A percentile compares a stretch with the other conserved stretches of the same genome.
phyloP scores from a whole-genome alignment of 1,139 yeast genomes.

The Hyphopichia pseudoburtonii region DNA sequence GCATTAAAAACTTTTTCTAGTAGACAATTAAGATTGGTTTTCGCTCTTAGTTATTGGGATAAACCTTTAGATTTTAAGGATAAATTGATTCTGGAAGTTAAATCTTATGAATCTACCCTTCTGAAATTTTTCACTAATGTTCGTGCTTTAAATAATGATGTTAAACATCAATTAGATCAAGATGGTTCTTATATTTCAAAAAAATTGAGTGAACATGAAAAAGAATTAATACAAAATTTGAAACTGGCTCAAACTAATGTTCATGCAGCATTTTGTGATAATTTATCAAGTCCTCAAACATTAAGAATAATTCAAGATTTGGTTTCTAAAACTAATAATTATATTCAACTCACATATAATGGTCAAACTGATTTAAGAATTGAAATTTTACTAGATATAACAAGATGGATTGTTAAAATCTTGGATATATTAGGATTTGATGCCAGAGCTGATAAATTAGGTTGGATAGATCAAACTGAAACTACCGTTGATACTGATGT shows the following conservation, averaged over 20 bases:
- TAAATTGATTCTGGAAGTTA: conserved; percentile 72
- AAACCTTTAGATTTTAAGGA: conserved; percentile 90
- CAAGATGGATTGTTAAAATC: conserved; percentile 70
- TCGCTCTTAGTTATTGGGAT: conserved; percentile 92
- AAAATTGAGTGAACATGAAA: conserved; percentile 54
- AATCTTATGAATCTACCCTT: conserved; percentile 67
- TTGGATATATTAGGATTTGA: conserved; percentile 75
- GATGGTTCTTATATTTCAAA: conserved; percentile 53
- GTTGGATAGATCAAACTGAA: conserved; percentile 61
- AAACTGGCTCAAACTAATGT: conserved; percentile 57
- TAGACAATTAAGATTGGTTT: conserved; percentile 85
- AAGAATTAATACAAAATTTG: conserved; percentile 53
- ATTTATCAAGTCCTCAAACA: conserved; percentile 76
- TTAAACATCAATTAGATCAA: conserved; percentile 48
- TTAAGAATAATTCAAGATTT: conserved; percentile 65
- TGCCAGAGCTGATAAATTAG: conserved; percentile 65
- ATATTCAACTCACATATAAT: conserved; percentile 52
- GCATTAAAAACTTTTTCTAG: conserved; percentile 71
- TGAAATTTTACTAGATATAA: conserved; percentile 64
- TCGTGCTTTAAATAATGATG: conserved; percentile 69
- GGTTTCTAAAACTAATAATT: conserved; percentile 69
- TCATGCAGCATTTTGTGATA: conserved; percentile 83
- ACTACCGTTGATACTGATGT: conserved; percentile 12
- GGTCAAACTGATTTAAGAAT: conserved; percentile 52
- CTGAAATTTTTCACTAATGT: conserved; percentile 83